Conservation (phyloP, 805 yeast genomes). For the Clavispora vitiphila region DNA sequence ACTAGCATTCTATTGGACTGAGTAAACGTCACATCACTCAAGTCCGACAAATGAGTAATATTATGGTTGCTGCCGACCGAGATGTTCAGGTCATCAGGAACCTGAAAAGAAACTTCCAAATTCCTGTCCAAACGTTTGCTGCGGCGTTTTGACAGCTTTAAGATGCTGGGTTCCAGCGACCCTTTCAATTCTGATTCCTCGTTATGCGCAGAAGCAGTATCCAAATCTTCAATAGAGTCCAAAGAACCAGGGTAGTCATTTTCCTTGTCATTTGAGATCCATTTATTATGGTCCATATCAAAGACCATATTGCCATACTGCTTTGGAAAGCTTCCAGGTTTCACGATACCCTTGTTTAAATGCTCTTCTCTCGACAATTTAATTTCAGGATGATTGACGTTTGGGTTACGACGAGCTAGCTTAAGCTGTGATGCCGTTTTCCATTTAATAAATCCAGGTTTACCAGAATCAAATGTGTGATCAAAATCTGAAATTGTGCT, state of each 20-base stretch:
- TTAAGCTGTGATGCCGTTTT: slow-evolving; percentile 34
- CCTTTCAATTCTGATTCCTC: not conserved
- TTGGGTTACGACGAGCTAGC: slow-evolving; percentile 8
- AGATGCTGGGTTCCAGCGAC: slow-evolving; percentile 4
- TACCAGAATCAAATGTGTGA: not conserved
- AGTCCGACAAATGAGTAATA: slow-evolving; percentile 39
- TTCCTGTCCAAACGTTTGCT: slow-evolving; percentile 12
- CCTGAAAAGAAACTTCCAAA: slow-evolving; percentile 38
- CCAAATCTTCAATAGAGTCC: slow-evolving; percentile 36
- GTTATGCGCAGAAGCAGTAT: not conserved
- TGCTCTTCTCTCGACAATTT: not conserved
- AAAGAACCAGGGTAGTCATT: slow-evolving; percentile 23
- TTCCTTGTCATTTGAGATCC: slow-evolving; percentile 26
- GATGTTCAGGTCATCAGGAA: slow-evolving; percentile 22
- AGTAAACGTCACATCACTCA: slow-evolving; percentile 44
- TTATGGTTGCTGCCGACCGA: slow-evolving; percentile 15
- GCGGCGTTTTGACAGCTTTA: slow-evolving; percentile 3
- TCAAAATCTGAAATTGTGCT: not conserved
- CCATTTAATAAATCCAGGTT: slow-evolving; percentile 26
- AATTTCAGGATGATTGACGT: not conserved
- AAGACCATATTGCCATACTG: slow-evolving; percentile 32
- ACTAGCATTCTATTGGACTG: slow-evolving; percentile 42
- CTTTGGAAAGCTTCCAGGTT: slow-evolving; percentile 32
- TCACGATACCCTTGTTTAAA: slow-evolving; percentile 24
- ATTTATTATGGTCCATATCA: slow-evolving; percentile 25